Evolutionary conservation across 75 land plant species (phyloP), one percentile per base, ranked within the genome.

Genomic region (Cunninghamia lanceolata): DNA sequence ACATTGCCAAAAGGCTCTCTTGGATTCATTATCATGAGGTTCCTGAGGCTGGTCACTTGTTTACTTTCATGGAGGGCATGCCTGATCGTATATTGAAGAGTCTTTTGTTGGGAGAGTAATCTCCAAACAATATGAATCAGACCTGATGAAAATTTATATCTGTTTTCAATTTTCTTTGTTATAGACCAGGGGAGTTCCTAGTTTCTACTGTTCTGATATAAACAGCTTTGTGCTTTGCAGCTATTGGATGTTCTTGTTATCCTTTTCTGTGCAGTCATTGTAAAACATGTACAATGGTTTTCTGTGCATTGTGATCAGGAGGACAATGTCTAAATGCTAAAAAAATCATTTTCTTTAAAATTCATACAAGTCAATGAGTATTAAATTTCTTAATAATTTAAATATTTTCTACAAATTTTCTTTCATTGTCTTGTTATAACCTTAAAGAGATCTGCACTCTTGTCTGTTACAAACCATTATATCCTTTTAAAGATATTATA

Each of bases 11-110:
- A 36, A 88, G 85, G 78, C 92, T 96, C 32, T 90, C 95, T 28
- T 96, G 98, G 98, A 89, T 96, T 35, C 86, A 89, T 40, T 96
- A 94, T 85, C 97, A 96, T 80, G 98, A 95, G 76, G 39, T 96
- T 50, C 87, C 89, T 0, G 93, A 90, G 52, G 84, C 87, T n/a
- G 98, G 96, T 16, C 98, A 96, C 85, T 21, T 91, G 85, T 89
- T 94, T 83, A 83, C 52, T 38, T 30, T 82, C 11, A 91, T 87
- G 42, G 88, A 92, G 54, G 93, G 89, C 56, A 74, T 92, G 80
- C 16, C 88, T 40, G 94, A 94, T 68, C 54, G 81, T 25, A 89
- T 95, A 34, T 86, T 93, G 15, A 90, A 84, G 85, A 80, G 91
- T 14, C 87, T 95, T 52, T 66, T 95, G 84, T 81, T 89, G 63